These are phyloP conservation scores for Edaphochlamys debaryana DNA, from an alignment of 139 green algal species.

Conservation along the genomic window DNA sequence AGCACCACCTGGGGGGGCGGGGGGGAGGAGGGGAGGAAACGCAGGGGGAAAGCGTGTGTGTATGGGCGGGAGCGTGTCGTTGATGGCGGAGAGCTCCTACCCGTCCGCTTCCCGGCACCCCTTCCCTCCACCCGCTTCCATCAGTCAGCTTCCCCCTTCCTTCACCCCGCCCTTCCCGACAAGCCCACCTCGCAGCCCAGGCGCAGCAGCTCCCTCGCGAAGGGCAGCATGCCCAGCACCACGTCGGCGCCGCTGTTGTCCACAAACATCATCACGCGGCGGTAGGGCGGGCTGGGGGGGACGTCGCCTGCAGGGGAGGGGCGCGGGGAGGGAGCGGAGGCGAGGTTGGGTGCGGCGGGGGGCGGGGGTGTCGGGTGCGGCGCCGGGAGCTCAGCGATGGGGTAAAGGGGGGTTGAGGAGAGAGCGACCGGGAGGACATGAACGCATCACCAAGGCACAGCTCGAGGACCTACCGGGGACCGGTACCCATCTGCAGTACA, in stretches of 20 bases:
- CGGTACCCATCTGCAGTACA: no score
- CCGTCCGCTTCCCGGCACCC: no score
- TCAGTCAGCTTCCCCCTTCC: no score
- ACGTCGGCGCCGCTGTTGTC: constrained; percentile 97
- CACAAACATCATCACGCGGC: constrained; percentile 93
- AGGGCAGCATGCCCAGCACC: constrained; percentile 96
- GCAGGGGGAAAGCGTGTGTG: no score
- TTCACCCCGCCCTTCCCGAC: constrained; percentile 71
- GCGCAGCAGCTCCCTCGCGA: constrained; percentile 92
- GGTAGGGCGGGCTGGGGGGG: constrained; percentile 17
- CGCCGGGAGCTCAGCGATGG: background rate
- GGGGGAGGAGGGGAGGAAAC: background rate
- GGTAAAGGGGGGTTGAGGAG: background rate
- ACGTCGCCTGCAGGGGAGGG: background rate
- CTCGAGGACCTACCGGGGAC: no score
- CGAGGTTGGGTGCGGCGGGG: no score
- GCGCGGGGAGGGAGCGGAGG: background rate
- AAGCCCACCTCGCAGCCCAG: constrained; percentile 93
- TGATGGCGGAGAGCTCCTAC: no score
- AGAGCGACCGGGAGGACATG: no score
- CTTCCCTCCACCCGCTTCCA: no score
- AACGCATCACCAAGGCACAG: no score
- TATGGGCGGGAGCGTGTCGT: no score
- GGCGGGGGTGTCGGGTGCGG: background rate
- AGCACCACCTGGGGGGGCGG: no score